Base-by-base conservation (phyloP, 2,329 filamentous ascomycete species). In the Penicillium psychrosexuale region DNA sequence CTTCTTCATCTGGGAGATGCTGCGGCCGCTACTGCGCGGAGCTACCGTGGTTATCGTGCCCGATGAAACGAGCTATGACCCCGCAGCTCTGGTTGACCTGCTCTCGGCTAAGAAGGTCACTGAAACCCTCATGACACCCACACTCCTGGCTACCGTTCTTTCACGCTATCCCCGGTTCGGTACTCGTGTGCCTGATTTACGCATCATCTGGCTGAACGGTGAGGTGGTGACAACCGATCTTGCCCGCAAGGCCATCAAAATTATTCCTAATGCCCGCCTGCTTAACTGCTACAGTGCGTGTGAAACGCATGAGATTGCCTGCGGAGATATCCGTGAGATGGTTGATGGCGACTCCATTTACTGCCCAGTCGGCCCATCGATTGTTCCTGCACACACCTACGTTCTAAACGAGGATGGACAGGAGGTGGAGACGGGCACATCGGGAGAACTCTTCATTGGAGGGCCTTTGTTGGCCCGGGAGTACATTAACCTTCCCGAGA, bases 1-100 rank as follows among this genome's bases (percentile, higher is more conserved):
- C 56, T 93, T 92, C 72, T 93, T 93, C 68, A 81, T 92, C 44
- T 93, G 89, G 89, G 89, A 93, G 70, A 91, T 92, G 53, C 72
- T 93, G 51, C 86, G 89, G 5, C 89, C 89, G 8, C 77, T 93
- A 42, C 69, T 93, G 51, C 82, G 89, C 51, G 89, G 89, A 62
- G 89, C 88, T 3, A 90, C 89, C 0, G 87, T 90, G 5, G 82
- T 91, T 22, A 83, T 86, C 3, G 84, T 92, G 15, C 87, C 89
- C 1, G 89, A 93, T 63, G 84, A 89, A 62, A 82, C 81, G 34
- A 91, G 88, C 73, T 92, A 91, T 65, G 89, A 93, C 61, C 89
- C 89, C 0, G 82, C 84, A 33, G 83, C 86, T 45, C 82, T 93
- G 27, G 87, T 91, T 27, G 86, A 90, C 58, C 75, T 91, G 24